Conservation (phyloP, 2,329 filamentous ascomycete species). For the Davidsoniella eucalypti region DNA sequence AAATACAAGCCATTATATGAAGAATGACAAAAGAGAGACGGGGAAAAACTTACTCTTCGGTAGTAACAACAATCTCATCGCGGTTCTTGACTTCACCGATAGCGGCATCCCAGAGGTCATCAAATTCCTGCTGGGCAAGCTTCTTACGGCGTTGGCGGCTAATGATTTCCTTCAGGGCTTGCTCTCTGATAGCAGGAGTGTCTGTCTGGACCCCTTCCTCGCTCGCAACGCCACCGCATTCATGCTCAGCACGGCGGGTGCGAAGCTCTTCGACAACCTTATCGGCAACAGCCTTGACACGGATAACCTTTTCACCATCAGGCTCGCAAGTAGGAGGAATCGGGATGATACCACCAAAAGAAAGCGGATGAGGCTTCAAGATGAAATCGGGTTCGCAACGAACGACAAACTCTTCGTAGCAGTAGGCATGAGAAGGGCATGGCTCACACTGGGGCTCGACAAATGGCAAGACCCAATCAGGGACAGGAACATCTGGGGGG, state of each 20-base stretch:
- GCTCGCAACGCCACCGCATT: constrained; percentile 61
- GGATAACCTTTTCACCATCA: constrained; percentile 79
- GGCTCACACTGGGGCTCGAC: constrained; percentile 72
- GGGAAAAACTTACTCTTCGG: constrained; percentile 32
- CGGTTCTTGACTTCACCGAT: constrained; percentile 52
- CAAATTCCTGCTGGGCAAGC: constrained; percentile 77
- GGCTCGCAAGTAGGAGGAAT: constrained; percentile 85
- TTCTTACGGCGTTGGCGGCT: constrained; percentile 61
- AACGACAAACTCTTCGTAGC: constrained; percentile 60
- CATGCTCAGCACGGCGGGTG: constrained; percentile 70
- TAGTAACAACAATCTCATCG: constrained; percentile 40
- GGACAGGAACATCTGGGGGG: constrained; percentile 37
- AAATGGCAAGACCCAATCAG: constrained; percentile 53
- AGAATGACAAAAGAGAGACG: constrained; percentile 12
- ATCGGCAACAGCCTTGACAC: constrained; percentile 75
- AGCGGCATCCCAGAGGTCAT: constrained; percentile 66
- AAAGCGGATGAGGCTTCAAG: constrained; percentile 66
- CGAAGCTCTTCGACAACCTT: constrained; percentile 75
- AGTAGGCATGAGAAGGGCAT: constrained; percentile 81
- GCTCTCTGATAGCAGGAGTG: constrained; percentile 45
- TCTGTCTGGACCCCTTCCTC: constrained; percentile 42
- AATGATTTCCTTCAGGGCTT: constrained; percentile 62
- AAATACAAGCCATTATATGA: constrained; percentile 15
- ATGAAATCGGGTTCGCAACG: constrained; percentile 80
- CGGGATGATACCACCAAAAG: constrained; percentile 64